Evolutionary conservation across 306 rosid species (phyloP), one percentile per base, ranked within the genome.

Genomic region (Cucurbita ficifolia): DNA sequence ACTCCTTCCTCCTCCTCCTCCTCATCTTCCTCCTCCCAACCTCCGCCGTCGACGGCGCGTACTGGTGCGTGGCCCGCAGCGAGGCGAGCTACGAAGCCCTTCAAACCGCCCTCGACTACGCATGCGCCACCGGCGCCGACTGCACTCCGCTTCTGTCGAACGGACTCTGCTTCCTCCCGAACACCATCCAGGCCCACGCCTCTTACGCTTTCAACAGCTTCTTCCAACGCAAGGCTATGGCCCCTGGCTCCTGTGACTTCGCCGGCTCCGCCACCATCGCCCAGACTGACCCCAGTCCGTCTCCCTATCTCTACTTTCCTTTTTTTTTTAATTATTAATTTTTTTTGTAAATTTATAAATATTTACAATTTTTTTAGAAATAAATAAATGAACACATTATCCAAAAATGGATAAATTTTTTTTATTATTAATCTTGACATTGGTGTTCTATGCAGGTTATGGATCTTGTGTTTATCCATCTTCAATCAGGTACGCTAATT

Each of bases 401-500:
- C 33, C n/a, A n/a, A n/a, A n/a, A 62, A 39, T 6, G 38, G 21
- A 9, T 63, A n/a, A 39, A 17, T 4, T 1, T 49, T 49, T 56
- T 11, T 10, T 16, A 13, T 60, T 0, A 61, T 38, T 36, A 49
- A 0, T 11, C 38, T 38, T 35, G 7, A 17, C 21, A 61, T 14
- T 6, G 51, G 24, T 35, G 16, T 46, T 24, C 55, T 9, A 76
- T 81, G 43, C 56, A 95, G 99, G 99, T 78, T 95, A 91, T 79
- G 99, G 99, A 88, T 95, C 99, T 88, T 95, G 99, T 61, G 88
- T 88, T 51, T 95, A 89, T 60, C 96, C 97, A 18, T 91, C 96
- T 76, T 81, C 92, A 18, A 12, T 79, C 24, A 91, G 97, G 99
- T 91, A 86, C 61, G 84, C 36, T 49, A 17, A 17, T 8, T 16